phyloP scores from a whole-genome alignment of 2,329 filamentous ascomycete species.

The Thielaviopsis punctulata region DNA sequence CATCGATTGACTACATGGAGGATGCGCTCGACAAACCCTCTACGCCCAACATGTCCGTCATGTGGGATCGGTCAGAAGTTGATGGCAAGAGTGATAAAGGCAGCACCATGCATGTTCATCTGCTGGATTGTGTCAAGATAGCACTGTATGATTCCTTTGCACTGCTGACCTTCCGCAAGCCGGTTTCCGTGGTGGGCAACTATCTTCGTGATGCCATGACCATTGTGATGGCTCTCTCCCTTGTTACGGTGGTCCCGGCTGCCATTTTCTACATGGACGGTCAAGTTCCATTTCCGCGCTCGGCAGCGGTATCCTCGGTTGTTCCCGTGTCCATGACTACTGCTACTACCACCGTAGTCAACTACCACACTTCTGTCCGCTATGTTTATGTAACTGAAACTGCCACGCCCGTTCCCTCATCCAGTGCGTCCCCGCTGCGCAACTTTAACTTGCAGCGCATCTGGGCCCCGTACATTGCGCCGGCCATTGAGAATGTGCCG shows the following conservation, averaged over 20 bases:
- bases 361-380: slow-evolving; percentile 7
- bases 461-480: slow-evolving; percentile 10
- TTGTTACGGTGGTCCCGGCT: background rate
- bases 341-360: slow-evolving; percentile 8
- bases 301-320: background rate
- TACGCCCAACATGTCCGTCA: slow-evolving; percentile 7
- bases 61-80: slow-evolving; percentile 1
- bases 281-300: background rate
- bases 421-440: background rate
- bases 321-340: background rate
- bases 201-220: background rate
- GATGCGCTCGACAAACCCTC: slow-evolving; percentile 10
- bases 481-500: slow-evolving; percentile 2
- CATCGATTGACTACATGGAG: slow-evolving; percentile 11
- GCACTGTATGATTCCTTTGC: background rate
- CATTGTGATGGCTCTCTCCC: background rate
- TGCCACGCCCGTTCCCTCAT: background rate
- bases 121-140: background rate
- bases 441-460: background rate
- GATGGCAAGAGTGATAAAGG: background rate
- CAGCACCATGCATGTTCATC: background rate
- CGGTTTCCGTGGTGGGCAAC: background rate
- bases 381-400: slow-evolving; percentile 9
- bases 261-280: background rate
- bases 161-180: background rate